phyloP scores from a whole-genome alignment of 139 green algal species.

The Bryopsis sp. region DNA sequence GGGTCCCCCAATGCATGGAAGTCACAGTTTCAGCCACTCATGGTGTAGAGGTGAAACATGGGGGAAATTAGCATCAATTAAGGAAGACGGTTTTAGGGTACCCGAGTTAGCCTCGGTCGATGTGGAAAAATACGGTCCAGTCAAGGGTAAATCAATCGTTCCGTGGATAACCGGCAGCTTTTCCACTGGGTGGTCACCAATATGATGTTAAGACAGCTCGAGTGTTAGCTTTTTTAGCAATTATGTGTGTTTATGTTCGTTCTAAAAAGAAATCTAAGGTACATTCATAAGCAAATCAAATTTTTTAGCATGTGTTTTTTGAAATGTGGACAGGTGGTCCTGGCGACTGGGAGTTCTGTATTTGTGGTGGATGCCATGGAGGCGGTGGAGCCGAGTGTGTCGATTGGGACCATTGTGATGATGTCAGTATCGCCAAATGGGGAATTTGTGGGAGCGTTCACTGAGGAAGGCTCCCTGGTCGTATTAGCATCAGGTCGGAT shows the following conservation, averaged over 20 bases:
- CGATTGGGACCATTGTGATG: slow-evolving; percentile 22
- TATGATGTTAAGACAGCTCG: too few species aligned
- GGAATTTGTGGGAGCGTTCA: slow-evolving; percentile 55
- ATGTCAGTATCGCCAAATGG: slow-evolving; percentile 57
- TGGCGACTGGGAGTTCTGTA: not conserved
- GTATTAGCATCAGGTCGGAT: slow-evolving; percentile 34
- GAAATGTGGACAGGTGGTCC: slow-evolving; percentile 17
- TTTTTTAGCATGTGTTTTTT: too few species aligned
- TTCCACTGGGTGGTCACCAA: too few species aligned
- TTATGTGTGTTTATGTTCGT: too few species aligned
- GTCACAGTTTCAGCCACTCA: slow-evolving; percentile 5
- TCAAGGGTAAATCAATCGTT: too few species aligned
- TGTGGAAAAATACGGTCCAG: too few species aligned
- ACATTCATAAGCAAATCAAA: too few species aligned
- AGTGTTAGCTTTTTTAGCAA: too few species aligned
- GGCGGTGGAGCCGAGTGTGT: slow-evolving; percentile 14
- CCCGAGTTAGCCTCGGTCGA: too few species aligned
- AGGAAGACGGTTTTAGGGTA: not conserved
- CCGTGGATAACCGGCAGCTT: too few species aligned
- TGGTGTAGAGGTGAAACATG: slow-evolving; percentile 9
- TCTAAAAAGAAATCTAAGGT: too few species aligned
- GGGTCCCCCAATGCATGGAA: slow-evolving; percentile 11
- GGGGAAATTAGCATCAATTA: not conserved
- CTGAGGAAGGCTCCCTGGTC: slow-evolving; percentile 30
- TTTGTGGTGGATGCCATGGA: slow-evolving; percentile 20